Conservation (phyloP, 2,329 filamentous ascomycete species). For the Metarhizium robertsii region DNA sequence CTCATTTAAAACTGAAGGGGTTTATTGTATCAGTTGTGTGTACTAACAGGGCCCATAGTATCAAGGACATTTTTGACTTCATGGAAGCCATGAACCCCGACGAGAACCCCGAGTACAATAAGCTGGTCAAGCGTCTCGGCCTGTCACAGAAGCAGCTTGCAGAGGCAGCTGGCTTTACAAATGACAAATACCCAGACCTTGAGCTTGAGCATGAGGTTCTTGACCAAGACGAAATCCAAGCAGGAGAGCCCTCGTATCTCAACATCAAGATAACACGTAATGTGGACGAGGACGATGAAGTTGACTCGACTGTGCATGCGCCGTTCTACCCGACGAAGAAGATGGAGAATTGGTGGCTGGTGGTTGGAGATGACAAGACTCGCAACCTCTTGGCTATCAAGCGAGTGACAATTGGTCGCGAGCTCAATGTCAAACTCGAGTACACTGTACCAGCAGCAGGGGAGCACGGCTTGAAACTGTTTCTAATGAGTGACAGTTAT, state of each 20-base stretch:
- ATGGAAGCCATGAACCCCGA: slow-evolving; percentile 98
- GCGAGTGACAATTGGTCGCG: slow-evolving; percentile 75
- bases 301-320: slow-evolving; percentile 80
- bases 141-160: slow-evolving; percentile 74
- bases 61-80: slow-evolving; percentile 94
- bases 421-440: slow-evolving; percentile 72
- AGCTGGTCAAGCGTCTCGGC: slow-evolving; percentile 67
- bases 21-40: background rate
- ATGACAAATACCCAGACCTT: slow-evolving; percentile 91
- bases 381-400: slow-evolving; percentile 89
- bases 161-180: slow-evolving; percentile 90
- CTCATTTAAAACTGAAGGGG: background rate
- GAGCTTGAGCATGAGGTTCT: slow-evolving; percentile 83
- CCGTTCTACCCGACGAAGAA: slow-evolving; percentile 91
- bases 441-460: slow-evolving; percentile 80
- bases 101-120: slow-evolving; percentile 74
- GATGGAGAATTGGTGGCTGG: slow-evolving; percentile 97
- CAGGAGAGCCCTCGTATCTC: slow-evolving; percentile 73
- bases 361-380: slow-evolving; percentile 85
- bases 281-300: slow-evolving; percentile 56
- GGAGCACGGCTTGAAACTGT: slow-evolving; percentile 80
- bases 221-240: slow-evolving; percentile 69
- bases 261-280: slow-evolving; percentile 80
- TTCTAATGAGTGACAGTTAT: slow-evolving; percentile 95
- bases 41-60: slow-evolving; percentile 38